Percentiles rank a stretch among this genome's conserved stretches.
Conservation (phyloP, 73 alveolate genomes). For the Paramecium primaurelia region DNA sequence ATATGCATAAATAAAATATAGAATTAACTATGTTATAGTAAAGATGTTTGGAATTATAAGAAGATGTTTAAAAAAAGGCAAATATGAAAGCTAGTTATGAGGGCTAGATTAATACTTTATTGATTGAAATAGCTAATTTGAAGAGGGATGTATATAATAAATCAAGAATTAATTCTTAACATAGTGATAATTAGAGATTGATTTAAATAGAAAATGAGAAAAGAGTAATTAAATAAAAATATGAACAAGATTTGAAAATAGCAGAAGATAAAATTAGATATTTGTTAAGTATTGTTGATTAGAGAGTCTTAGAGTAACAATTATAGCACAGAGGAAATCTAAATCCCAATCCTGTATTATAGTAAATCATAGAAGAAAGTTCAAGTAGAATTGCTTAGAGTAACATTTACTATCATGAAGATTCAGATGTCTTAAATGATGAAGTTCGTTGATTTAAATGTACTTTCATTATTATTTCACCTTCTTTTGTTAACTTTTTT, state of each 20-base stretch:
- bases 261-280: neutral
- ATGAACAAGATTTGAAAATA: neutral
- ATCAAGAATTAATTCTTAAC: neutral
- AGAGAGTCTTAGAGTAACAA: neutral
- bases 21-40: neutral
- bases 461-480: neutral
- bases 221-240: neutral
- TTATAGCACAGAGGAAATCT: neutral
- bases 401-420: conserved; percentile 36
- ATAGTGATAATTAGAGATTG: neutral
- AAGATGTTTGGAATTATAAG: conserved; percentile 27
- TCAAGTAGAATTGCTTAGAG: conserved; percentile 16
- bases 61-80: neutral
- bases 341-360: neutral
- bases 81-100: conserved; percentile 11
- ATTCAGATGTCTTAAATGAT: conserved; percentile 13
- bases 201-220: neutral
- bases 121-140: conserved; percentile 31
- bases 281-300: neutral
- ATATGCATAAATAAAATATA: conserved; percentile 12
- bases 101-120: conserved; percentile 15
- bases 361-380: conserved; percentile 27
- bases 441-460: neutral
- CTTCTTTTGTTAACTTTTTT: neutral
- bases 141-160: conserved; percentile 1